Base-by-base conservation (phyloP, 192 early-diverging fungal genomes). In the Podochytrium sp. region DNA sequence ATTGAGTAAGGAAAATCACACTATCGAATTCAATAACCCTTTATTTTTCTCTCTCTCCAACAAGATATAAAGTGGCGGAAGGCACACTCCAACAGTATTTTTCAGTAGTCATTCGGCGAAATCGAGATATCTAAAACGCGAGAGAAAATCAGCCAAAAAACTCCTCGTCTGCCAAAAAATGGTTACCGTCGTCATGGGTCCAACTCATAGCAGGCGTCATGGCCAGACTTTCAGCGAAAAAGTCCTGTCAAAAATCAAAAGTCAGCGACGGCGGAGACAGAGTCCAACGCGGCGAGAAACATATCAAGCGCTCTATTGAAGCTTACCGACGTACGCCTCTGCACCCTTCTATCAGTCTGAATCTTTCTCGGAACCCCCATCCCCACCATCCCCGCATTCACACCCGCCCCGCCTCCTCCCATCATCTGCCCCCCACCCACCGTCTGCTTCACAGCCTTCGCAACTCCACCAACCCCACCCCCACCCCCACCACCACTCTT, bases 211-310 rank as follows among this genome's bases (percentile, higher is more conserved):
- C 35, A 25, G 72, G 58, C 10, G 72, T 63, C 58, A 74, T 72
- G 3, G 76, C 76, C 29, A 81, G 43, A 20, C 73, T 76, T 61
- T 81, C 80, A 25, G 80, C 80, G 60, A 81, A 81, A 63, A 81
- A 81, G 70, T 81, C 80, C 79, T 81, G 51, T 30, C 18, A 32
- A 64, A 64, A n/a, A n/a, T n/a, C n/a, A 52, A 23, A 60, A 57
- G 27, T 38, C 5, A 25, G 32, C 39, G 1, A 49, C 35, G 57
- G 27, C 42, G 10, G 5, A 69, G 23, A 35, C n/a, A 23, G 29
- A n/a, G n/a, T n/a, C n/a, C n/a, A n/a, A n/a, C n/a, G n/a, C n/a
- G n/a, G n/a, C n/a, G n/a, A n/a, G n/a, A n/a, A n/a, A n/a, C 47
- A 4, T 10, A 62, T 25, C 2, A 3, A 73, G 6, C 20, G 7